A percentile compares a stretch with the other conserved stretches of the same genome.
Conservation (phyloP, 148 eudicot species). For the Hydrangea macrophylla region DNA sequence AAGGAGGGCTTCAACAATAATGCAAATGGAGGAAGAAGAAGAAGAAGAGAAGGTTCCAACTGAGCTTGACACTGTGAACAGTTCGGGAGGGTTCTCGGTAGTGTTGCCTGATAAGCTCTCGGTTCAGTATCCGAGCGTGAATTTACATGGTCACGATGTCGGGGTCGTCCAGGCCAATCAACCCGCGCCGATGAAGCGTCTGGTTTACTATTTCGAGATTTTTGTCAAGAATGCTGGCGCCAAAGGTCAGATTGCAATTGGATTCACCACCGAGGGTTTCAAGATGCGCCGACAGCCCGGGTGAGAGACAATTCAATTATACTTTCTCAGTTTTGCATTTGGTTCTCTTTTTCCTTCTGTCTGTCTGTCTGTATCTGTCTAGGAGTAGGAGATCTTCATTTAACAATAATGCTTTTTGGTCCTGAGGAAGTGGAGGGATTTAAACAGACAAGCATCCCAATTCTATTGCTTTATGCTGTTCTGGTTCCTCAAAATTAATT, state of each 20-base stretch:
- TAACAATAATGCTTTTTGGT: no score
- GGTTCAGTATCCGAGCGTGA: constrained; percentile 55
- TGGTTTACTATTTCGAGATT: constrained; percentile 76
- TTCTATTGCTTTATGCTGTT: no score
- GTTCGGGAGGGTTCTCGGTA: constrained; percentile 68
- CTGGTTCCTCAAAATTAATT: no score
- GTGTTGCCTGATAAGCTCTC: constrained; percentile 77
- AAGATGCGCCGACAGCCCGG: constrained; percentile 89
- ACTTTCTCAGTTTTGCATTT: no score
- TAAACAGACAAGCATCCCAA: no score
- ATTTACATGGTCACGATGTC: constrained; percentile 83
- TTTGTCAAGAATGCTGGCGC: constrained; percentile 65
- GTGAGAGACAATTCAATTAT: no score
- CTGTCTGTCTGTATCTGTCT: no score
- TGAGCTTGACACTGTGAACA: constrained; percentile 74
- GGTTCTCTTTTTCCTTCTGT: no score
- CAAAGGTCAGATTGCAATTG: constrained; percentile 80
- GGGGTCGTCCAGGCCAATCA: constrained; percentile 77
- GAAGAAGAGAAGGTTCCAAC: constrained; percentile 48
- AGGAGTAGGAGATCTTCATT: no score
- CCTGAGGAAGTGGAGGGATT: no score
- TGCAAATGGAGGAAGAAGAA: constrained; percentile 19
- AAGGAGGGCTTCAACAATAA: constrained; percentile 14
- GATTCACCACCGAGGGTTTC: constrained; percentile 65
- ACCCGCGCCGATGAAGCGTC: constrained; percentile 66